Evolutionary conservation across 2,329 filamentous ascomycete genomes (phyloP).

Genomic region (Colletotrichum echinochloae): DNA sequence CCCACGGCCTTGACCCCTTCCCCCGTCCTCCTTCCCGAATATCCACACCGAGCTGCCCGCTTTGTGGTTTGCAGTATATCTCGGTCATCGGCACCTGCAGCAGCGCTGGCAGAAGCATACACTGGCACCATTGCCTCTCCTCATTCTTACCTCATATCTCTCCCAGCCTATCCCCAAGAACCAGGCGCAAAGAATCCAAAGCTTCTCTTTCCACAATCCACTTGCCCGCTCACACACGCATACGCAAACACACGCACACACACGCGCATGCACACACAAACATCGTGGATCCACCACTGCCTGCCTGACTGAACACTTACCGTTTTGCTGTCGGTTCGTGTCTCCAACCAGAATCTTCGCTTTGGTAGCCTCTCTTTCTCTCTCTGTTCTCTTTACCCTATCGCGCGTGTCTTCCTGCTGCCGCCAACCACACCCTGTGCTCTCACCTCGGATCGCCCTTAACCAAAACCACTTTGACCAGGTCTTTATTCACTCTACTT

Average conservation of each 20-base stretch:
- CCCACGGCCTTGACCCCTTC: conserved; percentile 14
- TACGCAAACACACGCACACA: conserved; percentile 3
- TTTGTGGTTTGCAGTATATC: conserved; percentile 35
- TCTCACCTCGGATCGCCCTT: conserved; percentile 24
- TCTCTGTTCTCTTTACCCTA: not conserved
- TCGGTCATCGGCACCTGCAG: conserved; percentile 24
- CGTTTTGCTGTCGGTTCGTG: conserved; percentile 14
- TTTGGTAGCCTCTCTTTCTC: conserved; percentile 27
- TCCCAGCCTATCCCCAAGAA: conserved; percentile 19
- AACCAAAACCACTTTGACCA: conserved; percentile 21
- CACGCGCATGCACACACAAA: too few relatives aligned
- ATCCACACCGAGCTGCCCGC: conserved; percentile 36
- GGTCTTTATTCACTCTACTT: conserved; percentile 19
- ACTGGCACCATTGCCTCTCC: conserved; percentile 8
- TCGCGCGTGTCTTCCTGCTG: conserved; percentile 25
- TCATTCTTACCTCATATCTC: conserved; percentile 21
- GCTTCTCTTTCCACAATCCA: conserved; percentile 23
- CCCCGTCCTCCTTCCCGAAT: conserved; percentile 18
- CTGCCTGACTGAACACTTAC: conserved; percentile 29
- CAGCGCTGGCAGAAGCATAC: conserved; percentile 10
- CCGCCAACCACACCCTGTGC: conserved; percentile 20
- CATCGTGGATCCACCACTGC: conserved; percentile 37
- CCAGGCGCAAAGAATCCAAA: conserved; percentile 28
- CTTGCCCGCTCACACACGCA: conserved; percentile 17
- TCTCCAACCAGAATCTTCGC: conserved; percentile 35